Evolutionary conservation across 352 stramenopile genomes (phyloP), one percentile per base, ranked within the genome.

Genomic region (Phytopythium oedochilum): DNA sequence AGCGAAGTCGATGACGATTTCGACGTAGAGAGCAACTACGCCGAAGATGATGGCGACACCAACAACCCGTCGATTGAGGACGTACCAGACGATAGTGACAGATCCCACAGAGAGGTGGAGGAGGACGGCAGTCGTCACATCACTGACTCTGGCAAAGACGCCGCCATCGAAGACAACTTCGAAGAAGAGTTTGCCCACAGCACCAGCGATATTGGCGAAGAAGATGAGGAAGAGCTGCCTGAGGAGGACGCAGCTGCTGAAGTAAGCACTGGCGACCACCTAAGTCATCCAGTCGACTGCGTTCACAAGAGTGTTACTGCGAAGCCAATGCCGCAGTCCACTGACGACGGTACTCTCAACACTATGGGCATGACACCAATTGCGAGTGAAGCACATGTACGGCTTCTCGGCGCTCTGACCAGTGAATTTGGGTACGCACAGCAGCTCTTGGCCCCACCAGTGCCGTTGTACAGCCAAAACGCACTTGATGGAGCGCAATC

Each of bases 111-210:
- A 20, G 40, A 38, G 18, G 28, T 18, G 5, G 51, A 36, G 6
- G 11, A 17, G 5, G 39, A 29, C 14, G n/a, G n/a, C n/a, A n/a
- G n/a, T n/a, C n/a, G n/a, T n/a, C n/a, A n/a, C 5, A 20, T 14
- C 15, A 31, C 10, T 23, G 46, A 34, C 14, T 31, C 22, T 29
- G 23, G 0, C 20, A 31, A 44, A 17, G 31, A 32, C 22, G 47
- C 3, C 6, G 26, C 4, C 4, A 18, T 53, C 34, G 54, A 63
- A 56, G 48, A 63, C 9, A 38, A 53, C 18, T 22, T 56, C 26
- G 43, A 36, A 6, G 38, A 54, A 7, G 51, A 48, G 26, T 57
- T 57, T 38, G 52, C 55, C 5, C 3, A 55, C 17, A 58, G 39
- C n/a, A 29, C 35, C 22, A 44, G 52, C 22, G 43, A 20, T n/a